Conservation (phyloP, 495 filamentous ascomycete genomes). For the Xylaria sp. region DNA sequence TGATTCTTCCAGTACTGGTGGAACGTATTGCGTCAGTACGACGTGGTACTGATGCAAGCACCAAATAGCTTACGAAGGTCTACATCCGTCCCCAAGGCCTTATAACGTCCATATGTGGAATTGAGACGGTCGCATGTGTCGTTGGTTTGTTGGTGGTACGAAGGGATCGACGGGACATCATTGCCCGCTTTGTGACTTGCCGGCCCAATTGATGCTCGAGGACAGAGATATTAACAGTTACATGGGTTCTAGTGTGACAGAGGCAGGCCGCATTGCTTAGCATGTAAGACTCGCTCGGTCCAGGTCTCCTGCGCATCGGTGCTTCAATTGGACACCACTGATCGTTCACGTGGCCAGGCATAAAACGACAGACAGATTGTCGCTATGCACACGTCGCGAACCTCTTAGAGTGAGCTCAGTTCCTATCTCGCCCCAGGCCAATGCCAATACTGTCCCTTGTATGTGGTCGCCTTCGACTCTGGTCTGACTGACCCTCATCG, state of each 20-base stretch:
- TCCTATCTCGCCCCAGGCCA: not conserved
- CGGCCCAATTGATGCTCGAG: constrained; percentile 16
- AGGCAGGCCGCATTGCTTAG: constrained; percentile 68
- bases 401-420: constrained; percentile 64
- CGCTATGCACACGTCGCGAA: constrained; percentile 73
- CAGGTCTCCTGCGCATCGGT: not conserved
- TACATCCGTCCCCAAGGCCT: constrained; percentile 30
- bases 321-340: constrained; percentile 17
- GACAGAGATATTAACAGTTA: constrained; percentile 26
- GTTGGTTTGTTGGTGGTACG: constrained; percentile 18
- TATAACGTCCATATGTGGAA: constrained; percentile 7
- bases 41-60: constrained; percentile 48
- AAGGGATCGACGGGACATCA: constrained; percentile 6
- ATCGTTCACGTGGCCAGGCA: constrained; percentile 46
- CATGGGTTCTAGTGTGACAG: constrained; percentile 57
- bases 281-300: constrained; percentile 65
- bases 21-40: constrained; percentile 37
- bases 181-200: constrained; percentile 11
- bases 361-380: constrained; percentile 72
- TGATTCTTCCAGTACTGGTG: constrained; percentile 16
- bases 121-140: constrained; percentile 14
- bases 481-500: constrained; percentile 1
- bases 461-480: constrained; percentile 17
- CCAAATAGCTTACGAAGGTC: constrained; percentile 20
- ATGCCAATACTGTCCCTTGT: not conserved